These are phyloP conservation scores for Cryptosporidium baileyi DNA, from an alignment of 169 alveolate genomes.

Conservation along the genomic window DNA sequence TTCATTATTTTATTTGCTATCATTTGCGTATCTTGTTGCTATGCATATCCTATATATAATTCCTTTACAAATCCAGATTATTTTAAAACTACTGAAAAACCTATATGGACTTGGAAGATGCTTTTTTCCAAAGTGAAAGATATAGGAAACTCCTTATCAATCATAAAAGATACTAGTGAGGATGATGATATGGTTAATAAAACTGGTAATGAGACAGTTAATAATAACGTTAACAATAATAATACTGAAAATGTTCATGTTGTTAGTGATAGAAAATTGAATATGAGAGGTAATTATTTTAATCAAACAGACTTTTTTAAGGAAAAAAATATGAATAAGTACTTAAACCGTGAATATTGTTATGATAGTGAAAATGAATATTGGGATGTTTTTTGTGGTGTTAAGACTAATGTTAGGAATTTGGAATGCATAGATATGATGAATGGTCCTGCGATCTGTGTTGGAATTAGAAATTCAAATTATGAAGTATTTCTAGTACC, in stretches of 20 bases:
- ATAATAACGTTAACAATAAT: background rate
- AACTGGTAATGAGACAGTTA: background rate
- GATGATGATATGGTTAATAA: background rate
- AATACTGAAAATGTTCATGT: background rate
- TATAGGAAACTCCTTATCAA: background rate
- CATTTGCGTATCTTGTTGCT: conserved; percentile 29
- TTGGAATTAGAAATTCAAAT: conserved; percentile 46
- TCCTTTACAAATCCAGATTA: conserved; percentile 41
- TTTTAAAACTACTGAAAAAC: conserved; percentile 9
- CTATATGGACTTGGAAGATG: conserved; percentile 60
- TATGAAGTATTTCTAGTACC: conserved; percentile 39
- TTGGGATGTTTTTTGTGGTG: conserved; percentile 19
- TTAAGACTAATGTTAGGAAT: conserved; percentile 1
- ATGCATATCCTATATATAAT: conserved; percentile 24
- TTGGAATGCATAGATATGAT: conserved; percentile 65
- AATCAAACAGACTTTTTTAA: background rate
- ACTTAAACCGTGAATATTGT: conserved; percentile 29
- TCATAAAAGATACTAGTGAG: background rate
- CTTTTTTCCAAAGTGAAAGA: background rate
- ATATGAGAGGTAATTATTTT: background rate
- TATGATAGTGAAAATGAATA: background rate
- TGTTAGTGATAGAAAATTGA: background rate
- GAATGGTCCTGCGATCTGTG: conserved; percentile 63
- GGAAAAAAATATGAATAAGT: background rate
- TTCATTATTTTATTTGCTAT: conserved; percentile 38